Base-by-base conservation (phyloP, 2,329 filamentous ascomycete species). In the Pestalotiopsis sp. region DNA sequence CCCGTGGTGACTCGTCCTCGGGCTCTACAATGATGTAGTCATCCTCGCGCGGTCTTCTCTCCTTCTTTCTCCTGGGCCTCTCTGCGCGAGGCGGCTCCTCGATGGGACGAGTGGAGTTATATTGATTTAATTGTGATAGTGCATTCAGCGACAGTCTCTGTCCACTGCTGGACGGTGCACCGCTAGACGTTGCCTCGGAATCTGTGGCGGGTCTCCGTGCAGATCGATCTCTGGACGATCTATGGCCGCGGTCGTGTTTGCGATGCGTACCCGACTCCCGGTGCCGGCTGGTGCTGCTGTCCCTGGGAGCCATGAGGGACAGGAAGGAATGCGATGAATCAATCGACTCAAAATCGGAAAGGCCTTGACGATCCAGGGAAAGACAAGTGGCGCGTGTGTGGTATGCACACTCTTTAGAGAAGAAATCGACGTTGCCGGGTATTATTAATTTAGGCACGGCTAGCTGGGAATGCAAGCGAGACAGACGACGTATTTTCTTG, bases 61-160 rank as follows among this genome's bases (percentile, higher is more conserved):
- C 77, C 69, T 74, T 76, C 71, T 74, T 79, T 72, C 77, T 79
- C 70, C 67, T 81, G 71, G 81, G 76, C 71, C 83, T 76, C 69
- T 84, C 79, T 60, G 81, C 78, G 65, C 82, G 83, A 71, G 88
- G 86, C 31, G 74, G 70, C 64, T 75, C 74, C 57, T 70, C 67
- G 39, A 67, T 64, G n/a, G 70, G 23, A 7, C 86, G 83, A 23
- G 78, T 77, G 27, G 78, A 75, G 78, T 93, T 91, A 66, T 87
- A 81, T 64, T 88, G 84, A 73, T 93, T 87, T 61, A 95, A 79
- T 74, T 90, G 88, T 13, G 90, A 90, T 63, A 95, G 79, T 4
- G 91, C 89, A 73, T 89, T 87, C 2, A 81, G 77, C 4, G 84
- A 86, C 31, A 86, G 76, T 4, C 76, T 69, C 49, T 75, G 77